Evolutionary conservation across 495 filamentous ascomycete genomes (phyloP).

Genomic region (Lasiosphaeriaceae sp.): DNA sequence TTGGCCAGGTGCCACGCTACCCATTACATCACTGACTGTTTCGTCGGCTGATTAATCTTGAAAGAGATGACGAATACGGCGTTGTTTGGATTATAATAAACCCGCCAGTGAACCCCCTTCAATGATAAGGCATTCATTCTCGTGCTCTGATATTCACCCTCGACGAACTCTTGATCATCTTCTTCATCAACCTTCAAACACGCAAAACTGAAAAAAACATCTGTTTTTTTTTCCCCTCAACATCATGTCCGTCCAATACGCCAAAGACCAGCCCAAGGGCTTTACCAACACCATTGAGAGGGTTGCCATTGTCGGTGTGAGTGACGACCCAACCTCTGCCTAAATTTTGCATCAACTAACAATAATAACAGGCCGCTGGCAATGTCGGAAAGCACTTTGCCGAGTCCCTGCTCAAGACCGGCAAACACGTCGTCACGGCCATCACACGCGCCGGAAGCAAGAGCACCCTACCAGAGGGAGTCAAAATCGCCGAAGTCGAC

Average conservation of each 20-base stretch:
- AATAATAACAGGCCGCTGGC: constrained; percentile 49
- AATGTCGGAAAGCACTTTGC: constrained; percentile 52
- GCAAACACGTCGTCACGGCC: constrained; percentile 54
- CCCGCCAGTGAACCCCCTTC: too few relatives aligned
- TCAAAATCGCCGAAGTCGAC: constrained; percentile 29
- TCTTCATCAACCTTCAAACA: too few relatives aligned
- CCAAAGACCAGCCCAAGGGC: background rate
- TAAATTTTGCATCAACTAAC: background rate
- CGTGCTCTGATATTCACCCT: too few relatives aligned
- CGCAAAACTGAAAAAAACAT: too few relatives aligned
- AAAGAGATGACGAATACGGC: too few relatives aligned
- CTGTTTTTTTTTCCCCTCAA: too few relatives aligned
- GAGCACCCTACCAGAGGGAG: constrained; percentile 30
- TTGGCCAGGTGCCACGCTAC: too few relatives aligned
- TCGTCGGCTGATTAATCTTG: too few relatives aligned
- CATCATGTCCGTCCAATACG: background rate
- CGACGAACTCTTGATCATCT: too few relatives aligned
- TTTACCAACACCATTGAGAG: constrained; percentile 35
- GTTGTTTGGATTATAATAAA: too few relatives aligned
- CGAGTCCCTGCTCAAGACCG: constrained; percentile 43
- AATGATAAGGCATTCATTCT: too few relatives aligned
- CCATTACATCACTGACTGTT: too few relatives aligned
- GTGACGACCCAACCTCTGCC: constrained; percentile 8
- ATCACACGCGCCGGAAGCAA: constrained; percentile 46
- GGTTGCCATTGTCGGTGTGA: constrained; percentile 46